phyloP scores from a whole-genome alignment of 2,329 filamentous ascomycete genomes.

The Sarocladium kiliense region DNA sequence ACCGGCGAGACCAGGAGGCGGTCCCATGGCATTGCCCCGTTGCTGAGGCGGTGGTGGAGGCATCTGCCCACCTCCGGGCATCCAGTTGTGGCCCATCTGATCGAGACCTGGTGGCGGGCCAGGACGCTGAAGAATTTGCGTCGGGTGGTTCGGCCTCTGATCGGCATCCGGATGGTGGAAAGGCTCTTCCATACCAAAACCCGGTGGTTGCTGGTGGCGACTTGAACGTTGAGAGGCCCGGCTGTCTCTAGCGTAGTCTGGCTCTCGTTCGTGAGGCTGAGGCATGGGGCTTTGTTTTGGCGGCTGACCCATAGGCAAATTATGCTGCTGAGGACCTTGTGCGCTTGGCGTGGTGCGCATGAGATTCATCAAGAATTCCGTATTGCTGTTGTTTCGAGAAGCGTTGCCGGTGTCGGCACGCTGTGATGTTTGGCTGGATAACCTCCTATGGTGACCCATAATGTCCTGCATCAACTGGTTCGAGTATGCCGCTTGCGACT shows the following conservation, averaged over 20 bases:
- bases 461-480: conserved; percentile 59
- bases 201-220: conserved; percentile 41
- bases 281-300: conserved; percentile 30
- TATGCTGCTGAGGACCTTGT: conserved; percentile 16
- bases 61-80: conserved; percentile 39
- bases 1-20: conserved; percentile 51
- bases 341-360: conserved; percentile 53
- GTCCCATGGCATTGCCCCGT: conserved; percentile 48
- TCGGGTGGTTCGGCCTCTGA: conserved; percentile 47
- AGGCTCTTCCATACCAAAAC: conserved; percentile 47
- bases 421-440: conserved; percentile 43
- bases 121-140: conserved; percentile 61
- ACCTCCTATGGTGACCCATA: conserved; percentile 52
- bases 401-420: conserved; percentile 38
- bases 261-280: conserved; percentile 43
- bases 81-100: conserved; percentile 52
- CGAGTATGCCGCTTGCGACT: conserved; percentile 45
- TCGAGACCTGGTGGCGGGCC: conserved; percentile 56
- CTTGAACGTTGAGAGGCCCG: conserved; percentile 33
- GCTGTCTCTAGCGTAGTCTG: conserved; percentile 30
- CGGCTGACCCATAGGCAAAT: conserved; percentile 41
- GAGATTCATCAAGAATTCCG: conserved; percentile 80
- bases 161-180: conserved; percentile 46
- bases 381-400: conserved; percentile 55
- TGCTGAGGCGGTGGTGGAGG: conserved; percentile 30